A percentile compares a stretch with the other conserved stretches of the same genome.
Conservation (phyloP, 2,329 filamentous ascomycete genomes). For the Aspergillus caelatus region DNA sequence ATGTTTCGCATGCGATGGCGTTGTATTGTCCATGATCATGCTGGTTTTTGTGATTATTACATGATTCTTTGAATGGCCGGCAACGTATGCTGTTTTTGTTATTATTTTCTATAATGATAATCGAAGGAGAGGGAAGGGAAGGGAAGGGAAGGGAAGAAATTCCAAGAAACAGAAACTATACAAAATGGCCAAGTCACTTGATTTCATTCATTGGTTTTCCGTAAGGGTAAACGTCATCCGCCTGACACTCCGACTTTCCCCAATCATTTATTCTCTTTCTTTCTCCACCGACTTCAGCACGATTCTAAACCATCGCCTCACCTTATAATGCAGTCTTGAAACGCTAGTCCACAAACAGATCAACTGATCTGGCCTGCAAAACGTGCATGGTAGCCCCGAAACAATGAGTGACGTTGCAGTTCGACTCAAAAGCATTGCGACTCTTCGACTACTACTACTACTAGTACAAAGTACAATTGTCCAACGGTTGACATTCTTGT, state of each 20-base stretch:
- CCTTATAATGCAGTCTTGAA: background rate
- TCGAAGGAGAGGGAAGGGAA: background rate
- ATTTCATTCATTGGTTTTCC: background rate
- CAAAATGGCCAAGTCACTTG: background rate
- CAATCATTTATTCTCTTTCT: constrained; percentile 1
- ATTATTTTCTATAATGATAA: background rate
- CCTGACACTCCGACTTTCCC: background rate
- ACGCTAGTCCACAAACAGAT: background rate
- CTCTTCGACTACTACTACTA: background rate
- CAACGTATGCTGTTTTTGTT: background rate
- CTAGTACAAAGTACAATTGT: background rate
- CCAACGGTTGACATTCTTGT: background rate
- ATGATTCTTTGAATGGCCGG: constrained; percentile 1
- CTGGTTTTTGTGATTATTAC: constrained; percentile 4
- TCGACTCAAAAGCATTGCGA: constrained; percentile 1
- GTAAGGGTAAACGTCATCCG: background rate
- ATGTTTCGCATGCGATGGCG: constrained; percentile 11
- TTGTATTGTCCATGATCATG: constrained; percentile 6
- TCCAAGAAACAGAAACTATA: too few species aligned
- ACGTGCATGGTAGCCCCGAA: background rate
- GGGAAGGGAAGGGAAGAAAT: background rate
- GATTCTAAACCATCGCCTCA: background rate
- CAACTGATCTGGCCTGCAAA: background rate
- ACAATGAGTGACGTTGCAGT: constrained; percentile 10
- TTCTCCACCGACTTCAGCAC: constrained; percentile 1